Evolutionary conservation across 805 yeast species (phyloP).

Genomic region (Metschnikowia arizonensis): DNA sequence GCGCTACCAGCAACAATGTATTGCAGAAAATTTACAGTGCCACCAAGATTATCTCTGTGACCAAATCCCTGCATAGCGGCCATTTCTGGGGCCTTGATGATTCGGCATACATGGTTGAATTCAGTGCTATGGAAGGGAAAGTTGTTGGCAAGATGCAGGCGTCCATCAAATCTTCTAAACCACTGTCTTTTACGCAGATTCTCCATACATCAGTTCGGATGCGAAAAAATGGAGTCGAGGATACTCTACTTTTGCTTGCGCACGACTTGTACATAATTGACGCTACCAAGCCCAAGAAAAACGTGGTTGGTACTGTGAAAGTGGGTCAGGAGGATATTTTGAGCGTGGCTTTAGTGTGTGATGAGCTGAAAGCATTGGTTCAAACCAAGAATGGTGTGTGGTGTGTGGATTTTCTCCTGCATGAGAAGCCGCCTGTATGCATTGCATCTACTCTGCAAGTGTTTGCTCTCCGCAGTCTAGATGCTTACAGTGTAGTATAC

Average conservation of each 20-base stretch:
- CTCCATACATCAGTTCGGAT: constrained; percentile 15
- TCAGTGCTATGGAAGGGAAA: constrained; percentile 27
- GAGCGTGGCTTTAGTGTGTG: constrained; percentile 1
- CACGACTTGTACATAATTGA: constrained; percentile 29
- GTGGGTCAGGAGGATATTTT: constrained; percentile 26
- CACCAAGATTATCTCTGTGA: constrained; percentile 18
- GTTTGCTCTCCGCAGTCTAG: constrained; percentile 4
- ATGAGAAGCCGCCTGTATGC: constrained; percentile 1
- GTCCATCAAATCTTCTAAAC: constrained; percentile 10
- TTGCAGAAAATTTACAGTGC: constrained; percentile 31
- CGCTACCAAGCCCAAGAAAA: constrained; percentile 21
- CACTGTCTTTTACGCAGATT: constrained; percentile 17
- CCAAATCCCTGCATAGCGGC: constrained; percentile 13
- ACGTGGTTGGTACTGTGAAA: constrained; percentile 18
- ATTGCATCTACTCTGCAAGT: background rate
- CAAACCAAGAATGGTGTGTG: constrained; percentile 1
- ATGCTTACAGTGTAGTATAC: constrained; percentile 21
- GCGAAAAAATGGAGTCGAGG: constrained; percentile 8
- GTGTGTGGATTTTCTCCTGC: constrained; percentile 3
- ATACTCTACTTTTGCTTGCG: constrained; percentile 24
- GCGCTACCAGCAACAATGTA: constrained; percentile 40
- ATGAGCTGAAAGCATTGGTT: background rate
- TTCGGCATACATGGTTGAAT: constrained; percentile 16
- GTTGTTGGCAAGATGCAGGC: constrained; percentile 5
- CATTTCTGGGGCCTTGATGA: constrained; percentile 25